Evolutionary conservation across 331 rosid species (phyloP).

Genomic region (Rhamnella rubrinervis): DNA sequence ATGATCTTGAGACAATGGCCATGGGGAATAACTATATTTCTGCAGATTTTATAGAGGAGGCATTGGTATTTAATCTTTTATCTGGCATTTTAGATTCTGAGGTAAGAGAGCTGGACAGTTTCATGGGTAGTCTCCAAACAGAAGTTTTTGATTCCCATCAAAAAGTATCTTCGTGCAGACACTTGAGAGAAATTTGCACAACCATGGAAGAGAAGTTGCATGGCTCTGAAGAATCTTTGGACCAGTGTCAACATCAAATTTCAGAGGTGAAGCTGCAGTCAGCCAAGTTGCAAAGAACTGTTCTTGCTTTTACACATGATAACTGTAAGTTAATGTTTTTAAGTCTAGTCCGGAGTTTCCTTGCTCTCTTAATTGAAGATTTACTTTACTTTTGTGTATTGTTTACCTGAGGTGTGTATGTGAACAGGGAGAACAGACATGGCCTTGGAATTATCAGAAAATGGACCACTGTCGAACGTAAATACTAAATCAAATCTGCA

Average conservation of each 20-base stretch:
- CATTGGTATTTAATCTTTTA: conserved; percentile 63
- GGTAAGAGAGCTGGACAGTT: conserved; percentile 79
- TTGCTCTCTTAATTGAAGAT: conserved; percentile 13
- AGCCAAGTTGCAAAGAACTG: conserved; percentile 67
- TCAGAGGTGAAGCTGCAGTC: conserved; percentile 72
- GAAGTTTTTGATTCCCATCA: conserved; percentile 65
- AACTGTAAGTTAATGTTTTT: conserved; percentile 49
- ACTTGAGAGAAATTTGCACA: conserved; percentile 50
- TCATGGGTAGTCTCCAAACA: conserved; percentile 65
- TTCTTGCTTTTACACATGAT: conserved; percentile 46
- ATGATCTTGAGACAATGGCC: conserved; percentile 63
- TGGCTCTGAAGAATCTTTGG: conserved; percentile 66
- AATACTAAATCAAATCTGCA: conserved; percentile 48
- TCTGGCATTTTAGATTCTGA: conserved; percentile 76
- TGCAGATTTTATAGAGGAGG: conserved; percentile 50
- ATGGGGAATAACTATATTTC: conserved; percentile 36
- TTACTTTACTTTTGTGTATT: conserved; percentile 11
- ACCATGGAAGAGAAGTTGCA: conserved; percentile 65
- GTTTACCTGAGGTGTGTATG: conserved; percentile 35
- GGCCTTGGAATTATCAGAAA: conserved; percentile 41
- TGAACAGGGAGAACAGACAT: conserved; percentile 56
- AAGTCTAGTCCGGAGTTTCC: conserved; percentile 20
- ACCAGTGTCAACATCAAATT: conserved; percentile 66
- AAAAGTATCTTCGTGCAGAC: conserved; percentile 67
- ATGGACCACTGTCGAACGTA: conserved; percentile 31